phyloP scores from a whole-genome alignment of 345 rosid species.

The Eucalyptus virginea region DNA sequence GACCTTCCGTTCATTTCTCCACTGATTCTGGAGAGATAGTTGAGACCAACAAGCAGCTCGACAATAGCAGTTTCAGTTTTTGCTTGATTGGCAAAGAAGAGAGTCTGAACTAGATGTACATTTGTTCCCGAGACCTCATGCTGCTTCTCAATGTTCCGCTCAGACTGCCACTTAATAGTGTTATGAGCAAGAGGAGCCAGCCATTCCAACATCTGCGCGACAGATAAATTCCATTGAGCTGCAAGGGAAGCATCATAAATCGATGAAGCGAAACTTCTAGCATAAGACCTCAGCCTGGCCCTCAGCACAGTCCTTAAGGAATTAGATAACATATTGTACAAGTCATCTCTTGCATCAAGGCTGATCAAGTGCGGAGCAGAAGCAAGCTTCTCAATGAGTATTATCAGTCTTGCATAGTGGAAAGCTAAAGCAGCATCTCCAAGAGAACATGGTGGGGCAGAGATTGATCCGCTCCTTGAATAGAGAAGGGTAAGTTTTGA shows the following conservation, averaged over 20 bases:
- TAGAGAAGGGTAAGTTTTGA: conserved; percentile 16
- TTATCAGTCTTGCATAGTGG: conserved; percentile 44
- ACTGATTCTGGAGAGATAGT: conserved; percentile 25
- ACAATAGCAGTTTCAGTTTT: conserved; percentile 55
- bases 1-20: conserved; percentile 1
- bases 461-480: conserved; percentile 15
- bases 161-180: conserved; percentile 49
- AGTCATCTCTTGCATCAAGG: conserved; percentile 30
- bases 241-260: conserved; percentile 28
- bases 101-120: conserved; percentile 51
- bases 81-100: conserved; percentile 41
- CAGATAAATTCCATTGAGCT: conserved; percentile 26
- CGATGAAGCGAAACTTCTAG: conserved; percentile 12
- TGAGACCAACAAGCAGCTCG: conserved; percentile 55
- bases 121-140: conserved; percentile 20
- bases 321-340: conserved; percentile 43
- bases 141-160: conserved; percentile 41
- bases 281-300: conserved; percentile 21
- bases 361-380: conserved; percentile 34
- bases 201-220: conserved; percentile 40
- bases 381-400: conserved; percentile 40
- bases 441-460: conserved; percentile 35
- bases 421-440: conserved; percentile 54
- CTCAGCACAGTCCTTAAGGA: conserved; percentile 24
- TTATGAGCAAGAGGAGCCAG: conserved; percentile 50